Evolutionary conservation across 805 yeast genomes (phyloP), one percentile per base, ranked within the genome.

Genomic region (Lipomyces kockii): DNA sequence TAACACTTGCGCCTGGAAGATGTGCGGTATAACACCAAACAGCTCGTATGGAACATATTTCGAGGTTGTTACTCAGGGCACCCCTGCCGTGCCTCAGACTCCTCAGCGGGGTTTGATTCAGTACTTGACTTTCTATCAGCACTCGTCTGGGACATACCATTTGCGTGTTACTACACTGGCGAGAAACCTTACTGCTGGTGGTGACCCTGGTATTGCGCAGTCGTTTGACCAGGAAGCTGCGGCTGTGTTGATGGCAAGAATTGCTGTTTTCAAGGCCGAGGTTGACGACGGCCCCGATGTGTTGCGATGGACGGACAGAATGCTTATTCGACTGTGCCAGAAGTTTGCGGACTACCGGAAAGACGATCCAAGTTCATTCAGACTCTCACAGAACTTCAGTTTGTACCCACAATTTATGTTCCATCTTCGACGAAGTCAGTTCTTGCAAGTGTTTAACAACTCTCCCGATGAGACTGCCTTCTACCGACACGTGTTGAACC

Each of bases 171-270:
- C 99, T 27, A 95, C 98, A 0, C 83, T 95, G 35, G 83, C 83
- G 17, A 82, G 87, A 59, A 80, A 80, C 69, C 75, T 86, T 71
- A 78, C 83, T 22, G 84, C 86, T 64, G 83, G 85, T 56, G 89
- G 89, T 52, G 84, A 83, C 65, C 85, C 89, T 34, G 80, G 80
- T 39, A 81, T 85, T 65, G 82, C 85, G 3, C 81, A 82, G 35
- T 83, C 95, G n/a, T 95, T 95, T 78, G 99, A 95, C 80, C 98
- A 95, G 83, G 98, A 95, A 80, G 97, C 98, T 12, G 97, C 99
- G 2, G 97, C 97, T 17, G 98, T 93, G 0, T 81, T 93, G 67
- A 89, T 94, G 88, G 89, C 98, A 1, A 85, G 98, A 77, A 85
- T 94, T 63, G 95, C 97, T 11, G 92, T 94, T 57, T 89, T 85